Base-by-base conservation (phyloP, 345 rosid genomes). In the Mangifera indica region DNA sequence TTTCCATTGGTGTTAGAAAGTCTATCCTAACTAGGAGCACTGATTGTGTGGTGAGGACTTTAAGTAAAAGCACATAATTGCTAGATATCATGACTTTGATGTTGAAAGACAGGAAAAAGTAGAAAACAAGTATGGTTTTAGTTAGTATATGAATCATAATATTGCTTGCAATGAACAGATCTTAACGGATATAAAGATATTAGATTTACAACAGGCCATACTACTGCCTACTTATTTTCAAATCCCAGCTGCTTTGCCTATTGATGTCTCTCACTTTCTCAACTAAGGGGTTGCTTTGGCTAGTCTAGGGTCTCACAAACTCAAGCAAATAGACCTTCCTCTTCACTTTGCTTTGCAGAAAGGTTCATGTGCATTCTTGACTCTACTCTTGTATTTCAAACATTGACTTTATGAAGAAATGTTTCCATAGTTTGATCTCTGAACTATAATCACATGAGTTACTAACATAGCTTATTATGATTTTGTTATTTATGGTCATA, bases 371-470 rank as follows among this genome's bases (percentile, higher is more conserved):
- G 18, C 51, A 62, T 44, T 11, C 20, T 0, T 32, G 0, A 10
- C 6, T 26, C 53, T 44, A 7, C 24, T 58, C 32, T 59, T 26
- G 29, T 26, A 14, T 25, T 59, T 29, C 63, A 37, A 4, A n/a
- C 45, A 34, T 61, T 61, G 45, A 20, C 34, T 45, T 18, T 54
- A 10, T 21, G 42, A 22, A 17, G 20, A 44, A 14, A 26, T 14
- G 25, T 17, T 58, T 58, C 46, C 62, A 18, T 62, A 25, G 55
- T 57, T 70, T 76, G 54, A n/a, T 70, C 45, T 55, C 20, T 66
- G 29, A 54, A 60, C 46, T 17, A 15, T 18, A 24, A 20, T 34
- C 48, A 46, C 49, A n/a, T n/a, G n/a, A 44, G 63, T 37, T 60
- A 10, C 53, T 53, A 80, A 24, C 14, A 13, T 58, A 10, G 40